These are phyloP conservation scores for Blastobotrys buckinghamii DNA, from an alignment of 1,139 yeast species.

Conservation along the genomic window DNA sequence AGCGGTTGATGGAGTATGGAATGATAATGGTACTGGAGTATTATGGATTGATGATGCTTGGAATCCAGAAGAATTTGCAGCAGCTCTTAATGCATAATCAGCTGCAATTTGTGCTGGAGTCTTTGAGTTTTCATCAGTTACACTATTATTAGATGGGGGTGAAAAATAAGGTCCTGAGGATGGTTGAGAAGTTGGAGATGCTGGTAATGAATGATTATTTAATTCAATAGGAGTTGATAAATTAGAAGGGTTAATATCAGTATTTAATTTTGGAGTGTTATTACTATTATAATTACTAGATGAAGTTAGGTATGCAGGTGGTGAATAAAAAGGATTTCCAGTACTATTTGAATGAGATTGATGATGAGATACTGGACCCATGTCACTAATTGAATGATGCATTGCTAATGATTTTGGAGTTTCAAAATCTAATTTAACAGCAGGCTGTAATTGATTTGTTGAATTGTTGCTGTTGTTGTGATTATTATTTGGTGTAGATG, in stretches of 20 bases:
- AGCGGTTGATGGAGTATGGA: not conserved
- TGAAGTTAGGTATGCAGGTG: conserved; percentile 27
- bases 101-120: conserved; percentile 15
- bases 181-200: not conserved
- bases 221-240: not conserved
- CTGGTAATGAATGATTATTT: not conserved
- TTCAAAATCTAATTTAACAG: conserved; percentile 6
- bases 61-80: not conserved
- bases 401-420: conserved; percentile 12
- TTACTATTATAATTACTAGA: conserved; percentile 3
- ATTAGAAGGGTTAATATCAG: not conserved
- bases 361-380: conserved; percentile 5
- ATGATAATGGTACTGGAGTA: too few relatives aligned
- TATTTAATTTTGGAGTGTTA: conserved; percentile 4
- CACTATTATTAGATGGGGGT: conserved; percentile 13
- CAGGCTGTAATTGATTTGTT: not conserved
- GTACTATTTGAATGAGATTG: conserved; percentile 1
- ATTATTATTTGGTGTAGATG: conserved; percentile 9
- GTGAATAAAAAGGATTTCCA: conserved; percentile 32
- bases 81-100: conserved; percentile 11
- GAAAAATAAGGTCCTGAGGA: not conserved
- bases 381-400: conserved; percentile 12
- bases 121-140: conserved; percentile 4
- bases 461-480: not conserved
- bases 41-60: not conserved